phyloP scores from a whole-genome alignment of 2,329 filamentous ascomycete genomes.

The Didymella arachidicola region DNA sequence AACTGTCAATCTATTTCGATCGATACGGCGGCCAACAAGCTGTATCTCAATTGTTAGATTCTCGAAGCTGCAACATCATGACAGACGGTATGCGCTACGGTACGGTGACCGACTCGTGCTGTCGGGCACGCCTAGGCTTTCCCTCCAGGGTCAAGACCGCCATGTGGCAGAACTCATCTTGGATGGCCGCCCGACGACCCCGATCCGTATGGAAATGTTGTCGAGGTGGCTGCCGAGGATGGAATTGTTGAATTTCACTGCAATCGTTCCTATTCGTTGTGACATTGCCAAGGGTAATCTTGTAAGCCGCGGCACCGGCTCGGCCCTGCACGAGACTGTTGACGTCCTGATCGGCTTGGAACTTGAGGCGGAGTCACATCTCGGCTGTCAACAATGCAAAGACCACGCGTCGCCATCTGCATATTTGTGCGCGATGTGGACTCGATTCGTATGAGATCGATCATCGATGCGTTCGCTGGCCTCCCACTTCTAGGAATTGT shows the following conservation, averaged over 20 bases:
- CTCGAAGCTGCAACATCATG: background rate
- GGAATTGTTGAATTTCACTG: conserved; percentile 21
- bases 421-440: conserved; percentile 6
- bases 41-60: conserved; percentile 4
- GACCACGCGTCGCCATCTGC: conserved; percentile 24
- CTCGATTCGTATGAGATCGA: conserved; percentile 2
- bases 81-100: conserved; percentile 3
- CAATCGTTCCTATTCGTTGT: conserved; percentile 23
- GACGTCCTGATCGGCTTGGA: conserved; percentile 24
- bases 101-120: conserved; percentile 10
- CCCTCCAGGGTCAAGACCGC: background rate
- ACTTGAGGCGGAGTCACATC: conserved; percentile 19
- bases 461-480: background rate
- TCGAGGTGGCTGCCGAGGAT: conserved; percentile 27
- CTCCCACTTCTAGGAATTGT: background rate
- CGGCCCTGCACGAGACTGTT: conserved; percentile 35
- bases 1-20: conserved; percentile 17
- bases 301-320: conserved; percentile 29
- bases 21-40: conserved; percentile 2
- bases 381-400: conserved; percentile 31
- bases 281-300: conserved; percentile 22
- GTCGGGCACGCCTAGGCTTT: background rate
- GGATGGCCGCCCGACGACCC: conserved; percentile 7
- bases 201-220: conserved; percentile 21
- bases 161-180: conserved; percentile 7